Evolutionary conservation across 78 protist species (phyloP), one percentile per base, ranked within the genome.

Genomic region (Cavenderia fasciculata): DNA sequence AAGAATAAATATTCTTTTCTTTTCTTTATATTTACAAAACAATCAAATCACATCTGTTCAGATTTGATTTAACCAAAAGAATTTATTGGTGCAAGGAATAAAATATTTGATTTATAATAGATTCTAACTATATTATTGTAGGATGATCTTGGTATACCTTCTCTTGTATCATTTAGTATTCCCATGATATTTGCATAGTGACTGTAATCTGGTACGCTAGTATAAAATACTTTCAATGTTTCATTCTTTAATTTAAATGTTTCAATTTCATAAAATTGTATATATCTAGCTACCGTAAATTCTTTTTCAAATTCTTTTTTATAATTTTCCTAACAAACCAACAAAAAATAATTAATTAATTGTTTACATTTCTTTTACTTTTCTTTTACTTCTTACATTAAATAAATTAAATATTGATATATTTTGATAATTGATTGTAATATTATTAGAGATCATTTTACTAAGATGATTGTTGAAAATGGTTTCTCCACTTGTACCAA

Each of bases 121-220:
- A 96, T n/a, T 14, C 61, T 5, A 12, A 96, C 96, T 12, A 96
- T 68, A 47, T 97, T 97, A 6, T 40, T 25, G 71, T 84, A 96
- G 2, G 95, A 96, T 21, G 92, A 62, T 34, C 98, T 91, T 10
- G 92, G 94, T 29, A 96, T 88, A n/a, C 84, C 92, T 2, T 93
- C 96, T 73, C 95, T 78, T 21, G n/a, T 33, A 46, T 95, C 97
- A 4, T 21, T 44, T 91, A 94, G 95, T 49, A 96, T n/a, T 7
- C 92, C 92, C 38, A 93, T 34, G 3, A 43, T 27, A 41, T 19
- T 29, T 38, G 72, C 66, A n/a, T 41, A 56, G 46, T 38, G 12
- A 36, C 43, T 70, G 18, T 49, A 27, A 52, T 94, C 94, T 16
- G n/a, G 31, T 36, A 25, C 14, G 33, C 25, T 46, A 4, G 52